Conservation (phyloP, 2,329 filamentous ascomycete species). For the Septoria linicola region DNA sequence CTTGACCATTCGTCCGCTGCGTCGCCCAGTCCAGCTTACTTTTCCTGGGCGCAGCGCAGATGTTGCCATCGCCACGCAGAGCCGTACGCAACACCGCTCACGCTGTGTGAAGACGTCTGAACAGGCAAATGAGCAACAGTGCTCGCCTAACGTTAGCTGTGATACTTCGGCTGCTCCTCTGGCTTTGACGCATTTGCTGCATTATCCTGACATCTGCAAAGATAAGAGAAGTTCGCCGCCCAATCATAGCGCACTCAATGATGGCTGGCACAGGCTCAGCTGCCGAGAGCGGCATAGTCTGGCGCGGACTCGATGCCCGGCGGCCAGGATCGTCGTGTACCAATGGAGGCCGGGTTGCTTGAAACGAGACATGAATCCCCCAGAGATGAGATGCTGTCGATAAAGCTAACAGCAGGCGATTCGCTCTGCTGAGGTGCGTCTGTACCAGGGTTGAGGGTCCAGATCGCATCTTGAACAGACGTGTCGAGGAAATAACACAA, state of each 20-base stretch:
- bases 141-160: conserved; percentile 8
- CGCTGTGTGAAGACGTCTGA: no score
- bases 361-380: conserved; percentile 2
- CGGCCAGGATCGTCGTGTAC: background rate
- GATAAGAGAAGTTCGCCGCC: background rate
- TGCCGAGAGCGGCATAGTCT: conserved; percentile 1
- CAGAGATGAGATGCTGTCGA: conserved; percentile 19
- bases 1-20: no score
- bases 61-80: no score
- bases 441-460: background rate
- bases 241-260: background rate
- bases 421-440: background rate
- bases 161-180: conserved; percentile 8
- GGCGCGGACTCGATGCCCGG: background rate
- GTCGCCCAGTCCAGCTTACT: background rate
- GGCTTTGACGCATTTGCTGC: background rate
- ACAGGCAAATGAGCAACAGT: no score
- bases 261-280: no score
- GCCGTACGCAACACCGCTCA: no score
- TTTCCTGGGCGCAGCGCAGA: background rate
- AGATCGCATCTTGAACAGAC: background rate
- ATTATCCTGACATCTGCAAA: background rate
- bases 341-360: background rate
- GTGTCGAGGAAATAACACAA: no score
- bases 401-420: background rate